phyloP scores from a whole-genome alignment of 2,329 filamentous ascomycete species.

The Fusarium liriodendri region DNA sequence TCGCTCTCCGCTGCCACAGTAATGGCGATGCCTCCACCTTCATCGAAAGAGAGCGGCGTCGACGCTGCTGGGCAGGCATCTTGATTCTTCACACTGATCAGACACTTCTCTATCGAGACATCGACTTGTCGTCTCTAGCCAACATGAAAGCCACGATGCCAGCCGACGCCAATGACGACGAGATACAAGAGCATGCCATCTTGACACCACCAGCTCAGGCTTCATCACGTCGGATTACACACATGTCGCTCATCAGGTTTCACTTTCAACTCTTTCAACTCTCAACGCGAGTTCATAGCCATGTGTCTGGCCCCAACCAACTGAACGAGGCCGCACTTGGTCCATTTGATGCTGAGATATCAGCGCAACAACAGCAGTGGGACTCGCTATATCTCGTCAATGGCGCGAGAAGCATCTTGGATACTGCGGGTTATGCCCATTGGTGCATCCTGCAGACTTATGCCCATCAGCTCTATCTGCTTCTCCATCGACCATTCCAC shows the following conservation, averaged over 20 bases:
- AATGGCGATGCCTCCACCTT: not conserved
- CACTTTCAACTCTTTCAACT: conserved; percentile 24
- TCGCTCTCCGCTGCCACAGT: conserved; percentile 24
- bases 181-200: conserved; percentile 11
- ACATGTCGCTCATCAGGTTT: conserved; percentile 27
- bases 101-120: conserved; percentile 27
- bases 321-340: not conserved
- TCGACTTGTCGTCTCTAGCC: conserved; percentile 14
- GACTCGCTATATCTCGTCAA: conserved; percentile 17
- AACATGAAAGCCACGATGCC: conserved; percentile 20
- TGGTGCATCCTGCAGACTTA: conserved; percentile 32
- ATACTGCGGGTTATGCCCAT: conserved; percentile 27
- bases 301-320: conserved; percentile 4
- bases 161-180: conserved; percentile 14
- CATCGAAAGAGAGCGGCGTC: conserved; percentile 24
- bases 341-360: not conserved
- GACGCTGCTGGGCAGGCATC: conserved; percentile 35
- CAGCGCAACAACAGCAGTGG: conserved; percentile 23
- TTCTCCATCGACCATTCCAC: conserved; percentile 29
- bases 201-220: not conserved
- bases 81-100: conserved; percentile 29
- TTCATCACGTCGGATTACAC: not conserved
- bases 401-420: conserved; percentile 21
- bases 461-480: conserved; percentile 34
- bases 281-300: conserved; percentile 15